Evolutionary conservation across 2,329 filamentous ascomycete species (phyloP).

Genomic region (Beauveria medogensis): DNA sequence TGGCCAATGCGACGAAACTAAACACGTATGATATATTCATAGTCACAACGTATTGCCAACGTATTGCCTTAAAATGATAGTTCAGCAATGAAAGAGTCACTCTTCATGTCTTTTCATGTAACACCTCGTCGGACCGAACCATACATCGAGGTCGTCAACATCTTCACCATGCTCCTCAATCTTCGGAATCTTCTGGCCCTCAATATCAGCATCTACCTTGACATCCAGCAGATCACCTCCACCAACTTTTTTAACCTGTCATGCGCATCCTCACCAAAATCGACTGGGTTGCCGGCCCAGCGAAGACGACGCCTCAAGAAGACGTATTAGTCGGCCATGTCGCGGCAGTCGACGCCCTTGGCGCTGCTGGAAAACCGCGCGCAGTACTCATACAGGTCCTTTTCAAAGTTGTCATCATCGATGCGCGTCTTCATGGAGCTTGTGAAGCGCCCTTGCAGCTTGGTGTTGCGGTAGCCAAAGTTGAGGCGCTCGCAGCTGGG

Average conservation of each 20-base stretch:
- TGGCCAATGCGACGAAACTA: neutral
- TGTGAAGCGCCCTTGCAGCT: conserved; percentile 29
- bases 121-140: neutral
- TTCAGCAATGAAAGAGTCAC: neutral
- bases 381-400: conserved; percentile 21
- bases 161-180: neutral
- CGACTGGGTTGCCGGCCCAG: neutral
- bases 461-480: conserved; percentile 23
- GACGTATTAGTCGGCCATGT: conserved; percentile 17
- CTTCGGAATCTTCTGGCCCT: neutral
- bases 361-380: neutral
- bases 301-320: conserved; percentile 11
- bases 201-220: neutral
- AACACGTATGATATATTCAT: neutral
- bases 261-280: neutral
- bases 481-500: conserved; percentile 18
- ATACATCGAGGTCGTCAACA: conserved; percentile 10
- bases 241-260: neutral
- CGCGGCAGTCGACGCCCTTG: conserved; percentile 12
- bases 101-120: too few relatives aligned
- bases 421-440: conserved; percentile 25
- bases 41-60: too few relatives aligned
- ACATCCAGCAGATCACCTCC: neutral
- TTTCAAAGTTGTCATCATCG: conserved; percentile 32
- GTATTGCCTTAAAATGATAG: neutral